These are phyloP conservation scores for Linderniella brevidens DNA, from an alignment of 257 asterid species.

Conservation along the genomic window DNA sequence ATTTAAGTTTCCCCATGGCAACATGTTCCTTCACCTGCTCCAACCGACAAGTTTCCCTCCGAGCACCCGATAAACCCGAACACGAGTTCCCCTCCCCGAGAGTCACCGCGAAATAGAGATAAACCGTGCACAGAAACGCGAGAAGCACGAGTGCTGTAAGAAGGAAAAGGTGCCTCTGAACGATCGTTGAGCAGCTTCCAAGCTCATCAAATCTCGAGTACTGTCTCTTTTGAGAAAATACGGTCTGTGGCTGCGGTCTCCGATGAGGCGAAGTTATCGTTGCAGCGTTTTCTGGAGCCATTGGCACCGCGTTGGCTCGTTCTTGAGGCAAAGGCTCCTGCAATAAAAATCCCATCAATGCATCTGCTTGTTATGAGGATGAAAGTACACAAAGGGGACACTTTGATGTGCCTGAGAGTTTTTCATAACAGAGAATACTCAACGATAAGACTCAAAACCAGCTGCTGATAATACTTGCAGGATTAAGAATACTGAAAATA, in stretches of 20 bases:
- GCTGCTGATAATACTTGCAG: too few species aligned
- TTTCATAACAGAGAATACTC: too few species aligned
- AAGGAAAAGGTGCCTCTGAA: constrained; percentile 30
- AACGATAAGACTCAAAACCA: too few species aligned
- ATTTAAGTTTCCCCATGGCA: constrained; percentile 23
- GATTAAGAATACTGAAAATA: too few species aligned
- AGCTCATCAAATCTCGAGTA: constrained; percentile 13
- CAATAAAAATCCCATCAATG: not conserved
- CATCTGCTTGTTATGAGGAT: too few species aligned
- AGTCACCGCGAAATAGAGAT: constrained; percentile 37
- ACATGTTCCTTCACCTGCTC: constrained; percentile 15
- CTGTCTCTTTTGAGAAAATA: constrained; percentile 19
- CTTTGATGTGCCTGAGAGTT: too few species aligned
- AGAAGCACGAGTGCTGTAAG: constrained; percentile 22
- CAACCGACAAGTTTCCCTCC: not conserved
- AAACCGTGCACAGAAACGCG: constrained; percentile 22
- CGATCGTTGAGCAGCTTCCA: constrained; percentile 20
- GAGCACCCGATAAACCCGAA: constrained; percentile 16
- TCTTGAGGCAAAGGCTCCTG: constrained; percentile 1
- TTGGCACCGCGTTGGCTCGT: not conserved
- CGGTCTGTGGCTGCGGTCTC: constrained; percentile 20
- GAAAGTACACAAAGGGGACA: too few species aligned
- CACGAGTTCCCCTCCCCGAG: constrained; percentile 17
- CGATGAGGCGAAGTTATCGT: constrained; percentile 24
- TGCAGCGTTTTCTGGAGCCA: not conserved